A percentile compares a stretch with the other conserved stretches of the same genome.
Evolutionary conservation across 176 grass and related monocot species (phyloP).

Genomic region (Typha latifolia): DNA sequence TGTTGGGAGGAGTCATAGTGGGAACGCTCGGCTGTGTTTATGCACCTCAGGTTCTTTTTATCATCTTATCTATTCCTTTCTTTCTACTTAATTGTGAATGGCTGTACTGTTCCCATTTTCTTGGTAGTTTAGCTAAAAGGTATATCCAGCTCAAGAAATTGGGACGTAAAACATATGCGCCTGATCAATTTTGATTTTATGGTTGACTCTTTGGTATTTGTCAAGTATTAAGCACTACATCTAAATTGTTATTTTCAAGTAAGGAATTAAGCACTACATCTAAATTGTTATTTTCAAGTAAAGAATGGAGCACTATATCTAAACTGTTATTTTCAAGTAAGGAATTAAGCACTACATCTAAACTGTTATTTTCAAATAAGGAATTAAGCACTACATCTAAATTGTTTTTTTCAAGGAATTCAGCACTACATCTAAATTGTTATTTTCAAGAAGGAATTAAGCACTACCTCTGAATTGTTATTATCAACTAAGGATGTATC

Average conservation of each 20-base stretch:
- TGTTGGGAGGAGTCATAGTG: conserved; percentile 17
- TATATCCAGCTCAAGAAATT: neutral
- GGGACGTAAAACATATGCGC: neutral
- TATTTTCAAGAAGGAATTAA: neutral
- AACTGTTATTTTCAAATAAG: neutral
- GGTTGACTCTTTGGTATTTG: neutral
- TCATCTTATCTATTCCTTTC: neutral
- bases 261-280: neutral
- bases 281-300: neutral
- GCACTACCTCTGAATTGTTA: neutral
- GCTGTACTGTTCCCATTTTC: neutral
- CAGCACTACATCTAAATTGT: neutral
- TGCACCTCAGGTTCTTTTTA: conserved; percentile 16
- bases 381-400: neutral
- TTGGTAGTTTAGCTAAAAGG: neutral
- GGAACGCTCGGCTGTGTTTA: conserved; percentile 19
- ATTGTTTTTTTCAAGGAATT: neutral
- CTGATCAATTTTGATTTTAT: neutral
- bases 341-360: no score
- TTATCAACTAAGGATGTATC: neutral
- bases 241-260: neutral
- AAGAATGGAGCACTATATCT: neutral
- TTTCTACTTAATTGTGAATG: neutral
- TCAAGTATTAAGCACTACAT: neutral
- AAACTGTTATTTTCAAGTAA: neutral